These are phyloP conservation scores for Sphagnum magellanicum DNA, from an alignment of 228 moss, liverwort and hornwort genomes.

Conservation along the genomic window DNA sequence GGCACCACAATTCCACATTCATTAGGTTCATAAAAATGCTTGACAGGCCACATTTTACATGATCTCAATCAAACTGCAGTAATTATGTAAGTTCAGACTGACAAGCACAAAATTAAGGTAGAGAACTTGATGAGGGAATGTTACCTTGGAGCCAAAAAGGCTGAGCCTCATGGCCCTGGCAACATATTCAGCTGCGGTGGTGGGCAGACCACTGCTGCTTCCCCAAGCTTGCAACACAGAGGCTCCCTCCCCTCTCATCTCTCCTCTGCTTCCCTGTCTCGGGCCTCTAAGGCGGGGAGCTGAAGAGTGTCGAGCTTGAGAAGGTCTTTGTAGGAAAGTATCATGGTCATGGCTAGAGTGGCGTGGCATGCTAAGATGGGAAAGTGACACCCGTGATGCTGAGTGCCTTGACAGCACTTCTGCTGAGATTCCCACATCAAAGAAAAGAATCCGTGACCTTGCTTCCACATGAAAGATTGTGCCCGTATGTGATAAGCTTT, in stretches of 20 bases:
- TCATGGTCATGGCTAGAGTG: slow-evolving; percentile 27
- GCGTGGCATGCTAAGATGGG: slow-evolving; percentile 24
- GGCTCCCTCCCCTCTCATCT: slow-evolving; percentile 25
- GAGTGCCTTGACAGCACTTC: slow-evolving; percentile 20
- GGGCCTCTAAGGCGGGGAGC: slow-evolving; percentile 12
- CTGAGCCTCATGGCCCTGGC: slow-evolving; percentile 81
- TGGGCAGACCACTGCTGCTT: slow-evolving; percentile 20
- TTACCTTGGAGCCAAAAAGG: slow-evolving; percentile 75
- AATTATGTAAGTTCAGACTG: neutral
- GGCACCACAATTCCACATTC: neutral
- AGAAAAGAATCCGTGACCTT: slow-evolving; percentile 64
- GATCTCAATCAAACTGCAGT: neutral
- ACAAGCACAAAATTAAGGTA: neutral
- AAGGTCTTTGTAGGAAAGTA: slow-evolving; percentile 22
- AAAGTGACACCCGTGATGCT: slow-evolving; percentile 10
- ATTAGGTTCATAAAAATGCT: neutral
- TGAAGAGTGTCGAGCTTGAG: slow-evolving; percentile 18
- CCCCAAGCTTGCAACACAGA: slow-evolving; percentile 16
- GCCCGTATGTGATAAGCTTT: slow-evolving; percentile 25
- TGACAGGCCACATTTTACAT: neutral
- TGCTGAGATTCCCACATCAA: slow-evolving; percentile 26
- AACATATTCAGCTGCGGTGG: slow-evolving; percentile 28
- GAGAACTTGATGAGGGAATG: neutral
- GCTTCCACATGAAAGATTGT: slow-evolving; percentile 67
- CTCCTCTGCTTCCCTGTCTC: slow-evolving; percentile 12